Percentiles rank a stretch among this genome's conserved stretches.
These are phyloP conservation scores for Diaporthe destruens DNA, from an alignment of 2,329 filamentous ascomycete genomes.

Conservation along the genomic window DNA sequence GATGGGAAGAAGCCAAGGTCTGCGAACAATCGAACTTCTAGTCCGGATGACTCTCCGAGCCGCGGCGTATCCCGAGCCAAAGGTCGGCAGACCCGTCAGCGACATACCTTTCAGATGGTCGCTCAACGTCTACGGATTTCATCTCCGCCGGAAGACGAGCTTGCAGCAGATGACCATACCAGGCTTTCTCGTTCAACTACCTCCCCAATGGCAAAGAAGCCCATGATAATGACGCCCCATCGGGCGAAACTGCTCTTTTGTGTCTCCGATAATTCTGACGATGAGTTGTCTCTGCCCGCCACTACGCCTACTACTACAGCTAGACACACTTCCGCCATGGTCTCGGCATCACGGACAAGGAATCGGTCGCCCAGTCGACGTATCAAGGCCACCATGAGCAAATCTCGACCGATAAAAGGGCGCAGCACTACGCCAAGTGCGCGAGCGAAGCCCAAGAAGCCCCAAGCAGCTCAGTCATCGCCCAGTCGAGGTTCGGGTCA, in stretches of 20 bases:
- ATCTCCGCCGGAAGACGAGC: constrained; percentile 34
- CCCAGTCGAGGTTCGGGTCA: neutral
- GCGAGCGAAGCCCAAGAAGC: neutral
- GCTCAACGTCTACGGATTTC: constrained; percentile 2
- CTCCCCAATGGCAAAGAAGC: constrained; percentile 7
- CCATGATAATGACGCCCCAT: neutral
- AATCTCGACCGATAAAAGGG: neutral
- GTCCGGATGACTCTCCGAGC: constrained; percentile 35
- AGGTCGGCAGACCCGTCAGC: neutral
- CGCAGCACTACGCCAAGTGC: neutral
- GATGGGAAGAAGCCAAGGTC: constrained; percentile 33
- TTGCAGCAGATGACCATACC: constrained; percentile 14
- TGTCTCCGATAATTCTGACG: constrained; percentile 36
- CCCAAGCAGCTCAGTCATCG: constrained; percentile 8
- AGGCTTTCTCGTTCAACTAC: neutral
- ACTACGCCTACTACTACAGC: constrained; percentile 27
- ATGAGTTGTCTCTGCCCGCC: constrained; percentile 39
- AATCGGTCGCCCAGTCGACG: constrained; percentile 8
- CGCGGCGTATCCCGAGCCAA: constrained; percentile 25
- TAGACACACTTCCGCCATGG: neutral
- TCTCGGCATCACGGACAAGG: neutral
- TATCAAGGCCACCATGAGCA: neutral
- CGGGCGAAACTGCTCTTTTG: neutral
- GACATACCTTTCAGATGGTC: neutral
- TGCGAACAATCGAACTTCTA: neutral